phyloP scores from a whole-genome alignment of 2,329 filamentous ascomycete genomes.

The Ustulina deusta region DNA sequence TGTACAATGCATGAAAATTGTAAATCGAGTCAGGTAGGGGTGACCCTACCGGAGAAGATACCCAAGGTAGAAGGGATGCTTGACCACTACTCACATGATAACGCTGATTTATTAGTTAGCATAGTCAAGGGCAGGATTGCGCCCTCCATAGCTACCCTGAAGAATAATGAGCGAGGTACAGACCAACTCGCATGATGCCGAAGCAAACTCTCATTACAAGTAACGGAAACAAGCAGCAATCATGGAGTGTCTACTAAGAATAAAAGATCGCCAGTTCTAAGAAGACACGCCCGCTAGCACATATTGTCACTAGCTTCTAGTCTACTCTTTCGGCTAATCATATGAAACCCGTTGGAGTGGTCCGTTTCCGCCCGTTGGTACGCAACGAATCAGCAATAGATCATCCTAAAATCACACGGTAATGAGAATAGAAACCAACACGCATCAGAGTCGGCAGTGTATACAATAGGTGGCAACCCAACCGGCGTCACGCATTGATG shows the following conservation, averaged over 20 bases:
- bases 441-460: background rate
- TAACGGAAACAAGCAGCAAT: too few relatives aligned
- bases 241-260: background rate
- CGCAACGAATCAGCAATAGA: slow-evolving; percentile 19
- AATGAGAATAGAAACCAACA: slow-evolving; percentile 10
- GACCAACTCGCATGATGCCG: background rate
- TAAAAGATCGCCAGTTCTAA: slow-evolving; percentile 19
- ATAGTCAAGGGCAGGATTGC: background rate
- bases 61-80: too few relatives aligned
- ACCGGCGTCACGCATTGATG: background rate
- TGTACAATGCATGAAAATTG: background rate
- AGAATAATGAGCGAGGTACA: background rate
- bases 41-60: too few relatives aligned
- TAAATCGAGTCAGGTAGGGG: too few relatives aligned
- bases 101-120: too few relatives aligned
- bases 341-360: slow-evolving; percentile 4
- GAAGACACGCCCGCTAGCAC: background rate
- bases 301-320: background rate
- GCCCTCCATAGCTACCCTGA: background rate
- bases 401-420: background rate
- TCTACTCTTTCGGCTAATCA: slow-evolving; percentile 10
- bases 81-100: too few relatives aligned
- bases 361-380: background rate
- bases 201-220: too few relatives aligned
- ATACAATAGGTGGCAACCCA: background rate